These are phyloP conservation scores for Rhizopus sp. DNA, from an alignment of 371 early-diverging fungal species.

Conservation along the genomic window DNA sequence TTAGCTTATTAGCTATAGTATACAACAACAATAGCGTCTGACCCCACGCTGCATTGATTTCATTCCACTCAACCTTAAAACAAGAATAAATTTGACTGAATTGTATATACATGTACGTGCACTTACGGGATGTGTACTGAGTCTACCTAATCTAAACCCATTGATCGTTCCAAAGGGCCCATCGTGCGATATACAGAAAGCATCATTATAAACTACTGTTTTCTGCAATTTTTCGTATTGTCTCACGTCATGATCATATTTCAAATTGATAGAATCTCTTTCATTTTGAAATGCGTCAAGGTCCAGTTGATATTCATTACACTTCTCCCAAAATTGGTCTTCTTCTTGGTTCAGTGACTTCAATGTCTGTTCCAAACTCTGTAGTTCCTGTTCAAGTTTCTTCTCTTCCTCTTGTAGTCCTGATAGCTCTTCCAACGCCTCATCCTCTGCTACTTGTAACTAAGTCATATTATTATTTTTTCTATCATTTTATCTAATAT, in stretches of 20 bases:
- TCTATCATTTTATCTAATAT: background rate
- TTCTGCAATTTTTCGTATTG: constrained; percentile 85
- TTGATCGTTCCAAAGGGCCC: constrained; percentile 93
- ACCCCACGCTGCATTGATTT: constrained; percentile 97
- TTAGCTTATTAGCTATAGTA: constrained; percentile 82
- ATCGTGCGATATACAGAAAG: constrained; percentile 85
- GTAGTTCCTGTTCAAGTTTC: constrained; percentile 58
- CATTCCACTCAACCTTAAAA: constrained; percentile 84
- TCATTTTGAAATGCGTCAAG: constrained; percentile 72
- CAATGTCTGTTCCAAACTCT: constrained; percentile 61
- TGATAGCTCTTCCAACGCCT: constrained; percentile 54
- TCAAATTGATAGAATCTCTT: constrained; percentile 76
- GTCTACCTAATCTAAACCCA: constrained; percentile 88
- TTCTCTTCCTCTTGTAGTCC: constrained; percentile 65
- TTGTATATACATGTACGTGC: background rate
- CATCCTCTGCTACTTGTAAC: constrained; percentile 55
- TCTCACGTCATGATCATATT: constrained; percentile 75
- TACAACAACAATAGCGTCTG: constrained; percentile 86
- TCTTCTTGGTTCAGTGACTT: constrained; percentile 67
- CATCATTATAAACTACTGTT: constrained; percentile 93
- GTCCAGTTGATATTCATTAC: constrained; percentile 69
- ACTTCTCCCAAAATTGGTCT: constrained; percentile 72
- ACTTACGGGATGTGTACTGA: constrained; percentile 69
- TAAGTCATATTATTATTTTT: background rate
- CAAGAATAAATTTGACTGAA: background rate